phyloP scores from a whole-genome alignment of 345 rosid genomes.

The Salix koriyanagi region DNA sequence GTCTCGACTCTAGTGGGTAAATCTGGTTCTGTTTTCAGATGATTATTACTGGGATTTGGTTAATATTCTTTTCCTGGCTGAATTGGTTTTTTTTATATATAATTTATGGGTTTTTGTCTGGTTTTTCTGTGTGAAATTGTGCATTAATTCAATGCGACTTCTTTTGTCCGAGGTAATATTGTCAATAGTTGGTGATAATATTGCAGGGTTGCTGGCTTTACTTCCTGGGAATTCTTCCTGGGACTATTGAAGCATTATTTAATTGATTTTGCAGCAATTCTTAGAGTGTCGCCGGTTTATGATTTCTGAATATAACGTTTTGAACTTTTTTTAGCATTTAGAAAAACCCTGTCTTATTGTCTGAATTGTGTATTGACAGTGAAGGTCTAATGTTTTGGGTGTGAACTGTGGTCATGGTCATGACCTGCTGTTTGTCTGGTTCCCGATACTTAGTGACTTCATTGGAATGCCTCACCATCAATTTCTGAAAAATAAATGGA shows the following conservation, averaged over 20 bases:
- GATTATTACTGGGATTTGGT: neutral
- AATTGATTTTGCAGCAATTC: neutral
- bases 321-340: neutral
- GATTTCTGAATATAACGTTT: neutral
- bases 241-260: neutral
- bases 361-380: neutral
- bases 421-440: neutral
- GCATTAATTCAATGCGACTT: neutral
- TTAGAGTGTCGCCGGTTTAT: neutral
- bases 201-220: too few species aligned
- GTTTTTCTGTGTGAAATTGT: neutral
- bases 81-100: neutral
- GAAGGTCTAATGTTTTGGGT: neutral
- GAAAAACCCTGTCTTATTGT: neutral
- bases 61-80: neutral
- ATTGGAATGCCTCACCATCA: neutral
- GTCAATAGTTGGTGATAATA: neutral
- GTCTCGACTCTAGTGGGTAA: slow-evolving; percentile 75
- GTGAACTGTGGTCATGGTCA: neutral
- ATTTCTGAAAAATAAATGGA: neutral
- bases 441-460: neutral
- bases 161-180: neutral
- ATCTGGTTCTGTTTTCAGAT: neutral
- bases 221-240: too few species aligned
- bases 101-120: neutral